These are phyloP conservation scores for Umbilicaria muhlenbergii DNA, from an alignment of 495 filamentous ascomycete genomes.

Conservation along the genomic window DNA sequence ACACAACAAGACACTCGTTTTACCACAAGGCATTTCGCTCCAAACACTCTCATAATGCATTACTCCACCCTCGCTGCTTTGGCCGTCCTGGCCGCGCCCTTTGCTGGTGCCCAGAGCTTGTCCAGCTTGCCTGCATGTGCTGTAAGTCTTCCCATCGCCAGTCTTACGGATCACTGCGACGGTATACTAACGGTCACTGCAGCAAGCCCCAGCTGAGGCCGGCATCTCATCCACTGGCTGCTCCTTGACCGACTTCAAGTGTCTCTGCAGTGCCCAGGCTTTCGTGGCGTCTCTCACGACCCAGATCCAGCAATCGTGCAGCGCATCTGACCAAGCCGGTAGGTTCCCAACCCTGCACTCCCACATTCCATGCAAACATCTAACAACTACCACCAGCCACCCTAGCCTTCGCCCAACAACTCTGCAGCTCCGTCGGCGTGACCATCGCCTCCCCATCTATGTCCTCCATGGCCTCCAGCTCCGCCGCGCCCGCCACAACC, in stretches of 20 bases:
- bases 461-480: too few relatives aligned
- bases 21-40: too few relatives aligned
- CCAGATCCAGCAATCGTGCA: conserved; percentile 2
- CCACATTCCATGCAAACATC: too few relatives aligned
- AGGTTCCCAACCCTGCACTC: not conserved
- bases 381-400: not conserved
- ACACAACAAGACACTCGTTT: too few relatives aligned
- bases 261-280: conserved; percentile 4
- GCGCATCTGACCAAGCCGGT: conserved; percentile 7
- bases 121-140: conserved; percentile 8
- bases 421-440: not conserved
- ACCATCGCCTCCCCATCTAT: not conserved
- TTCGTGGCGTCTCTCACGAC: conserved; percentile 4
- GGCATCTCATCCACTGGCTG: conserved; percentile 9
- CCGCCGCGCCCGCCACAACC: not conserved
- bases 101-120: conserved; percentile 6
- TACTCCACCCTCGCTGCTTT: too few relatives aligned
- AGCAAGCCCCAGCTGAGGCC: conserved; percentile 2
- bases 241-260: conserved; percentile 4
- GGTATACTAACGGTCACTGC: too few relatives aligned
- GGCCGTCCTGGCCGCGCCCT: too few relatives aligned
- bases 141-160: conserved; percentile 9
- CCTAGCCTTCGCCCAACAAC: conserved; percentile 1
- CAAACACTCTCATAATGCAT: too few relatives aligned
- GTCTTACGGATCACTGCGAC: not conserved